phyloP scores from a whole-genome alignment of 2,329 filamentous ascomycete species.

The Penicillium olsonii region DNA sequence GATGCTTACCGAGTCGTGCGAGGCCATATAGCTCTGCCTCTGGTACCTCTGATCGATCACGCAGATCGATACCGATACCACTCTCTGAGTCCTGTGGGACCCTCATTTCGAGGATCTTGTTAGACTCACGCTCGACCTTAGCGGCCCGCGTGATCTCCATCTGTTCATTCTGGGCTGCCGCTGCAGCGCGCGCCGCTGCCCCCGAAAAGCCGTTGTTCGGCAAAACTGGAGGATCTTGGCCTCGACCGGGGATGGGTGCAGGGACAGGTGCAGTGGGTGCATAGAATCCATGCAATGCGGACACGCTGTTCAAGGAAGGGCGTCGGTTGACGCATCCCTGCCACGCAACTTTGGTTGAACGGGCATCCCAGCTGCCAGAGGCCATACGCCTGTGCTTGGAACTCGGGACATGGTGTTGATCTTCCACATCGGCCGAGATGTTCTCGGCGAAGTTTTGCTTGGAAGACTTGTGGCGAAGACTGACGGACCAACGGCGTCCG shows the following conservation, averaged over 20 bases:
- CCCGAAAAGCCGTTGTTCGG: conserved; percentile 43
- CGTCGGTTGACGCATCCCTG: conserved; percentile 36
- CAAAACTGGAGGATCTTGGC: conserved; percentile 41
- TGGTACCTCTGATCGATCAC: conserved; percentile 38
- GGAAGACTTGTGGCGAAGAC: conserved; percentile 40
- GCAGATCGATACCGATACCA: conserved; percentile 50
- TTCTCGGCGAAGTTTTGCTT: conserved; percentile 25
- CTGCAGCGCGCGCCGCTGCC: conserved; percentile 49
- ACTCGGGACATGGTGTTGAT: conserved; percentile 17
- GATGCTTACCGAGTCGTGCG: conserved; percentile 38
- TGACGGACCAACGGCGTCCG: conserved; percentile 44
- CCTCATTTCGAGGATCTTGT: conserved; percentile 33
- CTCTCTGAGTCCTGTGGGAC: conserved; percentile 49
- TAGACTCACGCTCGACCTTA: conserved; percentile 32
- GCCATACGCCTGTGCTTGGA: conserved; percentile 21
- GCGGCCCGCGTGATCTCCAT: conserved; percentile 26
- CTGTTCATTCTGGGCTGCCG: conserved; percentile 51
- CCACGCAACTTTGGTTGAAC: conserved; percentile 23
- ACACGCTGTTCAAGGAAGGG: conserved; percentile 38
- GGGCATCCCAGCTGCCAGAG: conserved; percentile 27
- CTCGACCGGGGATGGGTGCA: conserved; percentile 39
- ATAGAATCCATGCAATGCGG: conserved; percentile 37
- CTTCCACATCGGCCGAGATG: conserved; percentile 13
- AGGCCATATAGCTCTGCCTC: conserved; percentile 36
- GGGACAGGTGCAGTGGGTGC: conserved; percentile 30